Evolutionary conservation across 257 asterid species (phyloP).

Genomic region (Verbascum thapsus): DNA sequence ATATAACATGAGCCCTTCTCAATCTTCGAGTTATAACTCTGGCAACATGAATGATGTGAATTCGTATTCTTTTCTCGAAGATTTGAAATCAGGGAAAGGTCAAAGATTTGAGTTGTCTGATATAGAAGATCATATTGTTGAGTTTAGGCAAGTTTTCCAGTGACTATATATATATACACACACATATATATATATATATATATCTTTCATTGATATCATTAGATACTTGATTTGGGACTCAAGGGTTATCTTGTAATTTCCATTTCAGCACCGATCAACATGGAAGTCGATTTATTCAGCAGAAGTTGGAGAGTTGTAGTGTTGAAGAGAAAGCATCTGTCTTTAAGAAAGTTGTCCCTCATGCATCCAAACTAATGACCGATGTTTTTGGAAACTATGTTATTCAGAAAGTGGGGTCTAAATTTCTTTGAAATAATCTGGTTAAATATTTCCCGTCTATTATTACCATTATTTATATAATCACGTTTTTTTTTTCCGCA

Average conservation of each 20-base stretch:
- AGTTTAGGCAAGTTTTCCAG: conserved; percentile 47
- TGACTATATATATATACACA: too few species aligned
- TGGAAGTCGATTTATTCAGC: conserved; percentile 75
- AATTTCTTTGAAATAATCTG: conserved; percentile 5
- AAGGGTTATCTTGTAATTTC: conserved; percentile 17
- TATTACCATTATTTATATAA: neutral
- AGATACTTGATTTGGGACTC: conserved; percentile 1
- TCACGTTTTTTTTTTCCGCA: conserved; percentile 5
- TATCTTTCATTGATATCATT: conserved; percentile 13
- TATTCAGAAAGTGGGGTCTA: conserved; percentile 53
- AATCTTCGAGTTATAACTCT: conserved; percentile 27
- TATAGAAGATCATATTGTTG: conserved; percentile 55
- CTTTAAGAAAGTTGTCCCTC: conserved; percentile 52
- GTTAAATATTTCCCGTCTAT: conserved; percentile 10
- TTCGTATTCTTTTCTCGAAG: conserved; percentile 53
- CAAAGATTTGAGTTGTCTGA: conserved; percentile 53
- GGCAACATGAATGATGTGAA: conserved; percentile 27
- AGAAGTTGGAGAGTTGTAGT: conserved; percentile 55
- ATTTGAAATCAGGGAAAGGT: conserved; percentile 62
- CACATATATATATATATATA: too few species aligned
- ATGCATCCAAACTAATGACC: conserved; percentile 57
- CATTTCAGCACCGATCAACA: conserved; percentile 58
- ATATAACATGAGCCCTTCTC: conserved; percentile 26
- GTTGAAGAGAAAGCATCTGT: conserved; percentile 56
- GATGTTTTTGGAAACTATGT: conserved; percentile 74